Base-by-base conservation (phyloP, 78 protist species). In the Planoprotostelium fungivorum region DNA sequence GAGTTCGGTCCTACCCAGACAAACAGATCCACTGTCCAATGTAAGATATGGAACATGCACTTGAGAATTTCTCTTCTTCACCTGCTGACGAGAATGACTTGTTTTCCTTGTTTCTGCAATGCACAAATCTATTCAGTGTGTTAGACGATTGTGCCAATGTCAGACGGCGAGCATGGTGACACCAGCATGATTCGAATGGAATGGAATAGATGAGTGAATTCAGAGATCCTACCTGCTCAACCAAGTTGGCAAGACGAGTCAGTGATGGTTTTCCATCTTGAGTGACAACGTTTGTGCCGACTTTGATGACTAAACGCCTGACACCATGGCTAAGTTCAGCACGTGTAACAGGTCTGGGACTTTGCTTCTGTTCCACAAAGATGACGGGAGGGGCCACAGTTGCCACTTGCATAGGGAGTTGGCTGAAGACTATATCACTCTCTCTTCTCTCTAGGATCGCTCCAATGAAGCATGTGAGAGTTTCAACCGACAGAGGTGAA, bases 61-160 rank as follows among this genome's bases (percentile, higher is more conserved):
- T 36, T 10, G 29, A n/a, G n/a, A n/a, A n/a, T n/a, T n/a, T n/a
- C n/a, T 25, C n/a, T 83, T 90, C 84, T 29, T 5, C 29, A 51
- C 25, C 37, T 25, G 23, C 93, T 38, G 84, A 93, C 95, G 39
- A 93, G 87, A n/a, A 93, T 10, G 23, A 93, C 95, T 28, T 91
- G 38, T 29, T 86, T 1, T 0, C 92, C 92, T 51, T 51, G 73
- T 16, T 51, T 51, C 73, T 51, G 5, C 73, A 51, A 51, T 1
- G 23, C 0, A 9, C 0, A 37, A 28, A 1, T 35, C 37, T 91
- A 35, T 31, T n/a, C 5, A 51, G 5, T 51, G 73, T 51, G 5
- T 25, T 51, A 51, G 31, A 25, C 73, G 5, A 5, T 51, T n/a
- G n/a, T n/a, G n/a, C n/a, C n/a, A n/a, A n/a, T n/a, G n/a, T n/a